Percentiles rank a stretch among this genome's conserved stretches.
These are phyloP conservation scores for Podospora australis DNA, from an alignment of 495 filamentous ascomycete genomes.

Conservation along the genomic window DNA sequence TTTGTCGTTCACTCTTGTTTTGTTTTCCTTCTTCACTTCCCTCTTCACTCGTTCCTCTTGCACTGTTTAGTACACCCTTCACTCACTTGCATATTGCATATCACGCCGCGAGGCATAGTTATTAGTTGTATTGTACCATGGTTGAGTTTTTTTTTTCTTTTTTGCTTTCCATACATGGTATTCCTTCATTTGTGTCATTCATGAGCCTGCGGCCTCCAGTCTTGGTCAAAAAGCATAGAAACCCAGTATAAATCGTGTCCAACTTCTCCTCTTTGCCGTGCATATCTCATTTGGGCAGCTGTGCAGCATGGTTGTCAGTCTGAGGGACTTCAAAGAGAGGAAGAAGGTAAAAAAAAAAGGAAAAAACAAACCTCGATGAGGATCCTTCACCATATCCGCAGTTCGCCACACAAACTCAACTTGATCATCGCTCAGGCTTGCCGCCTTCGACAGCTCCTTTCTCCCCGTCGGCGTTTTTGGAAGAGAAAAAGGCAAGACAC, in stretches of 20 bases:
- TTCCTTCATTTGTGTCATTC: constrained; percentile 10
- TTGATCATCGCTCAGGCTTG: constrained; percentile 17
- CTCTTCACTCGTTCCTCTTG: too few relatives aligned
- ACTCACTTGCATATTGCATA: too few relatives aligned
- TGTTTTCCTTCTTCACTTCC: too few relatives aligned
- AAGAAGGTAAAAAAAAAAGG: neutral
- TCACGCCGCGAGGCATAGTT: too few relatives aligned
- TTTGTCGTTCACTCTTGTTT: neutral
- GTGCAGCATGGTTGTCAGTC: neutral
- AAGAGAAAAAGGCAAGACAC: constrained; percentile 19
- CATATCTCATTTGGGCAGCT: constrained; percentile 10
- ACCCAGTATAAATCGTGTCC: constrained; percentile 23
- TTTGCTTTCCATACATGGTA: neutral
- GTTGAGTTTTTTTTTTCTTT: neutral
- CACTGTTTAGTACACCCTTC: too few relatives aligned
- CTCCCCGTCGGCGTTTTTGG: constrained; percentile 8
- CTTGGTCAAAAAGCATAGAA: constrained; percentile 21
- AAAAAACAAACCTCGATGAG: constrained; percentile 5
- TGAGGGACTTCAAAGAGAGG: neutral
- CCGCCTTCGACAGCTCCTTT: constrained; percentile 18
- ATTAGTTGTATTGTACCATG: neutral
- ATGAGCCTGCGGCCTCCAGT: constrained; percentile 23
- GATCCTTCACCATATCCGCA: constrained; percentile 10
- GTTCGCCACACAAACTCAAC: constrained; percentile 21
- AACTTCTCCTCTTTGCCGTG: constrained; percentile 6